Evolutionary conservation across 306 rosid species (phyloP).

Genomic region (Quercus glauca): DNA sequence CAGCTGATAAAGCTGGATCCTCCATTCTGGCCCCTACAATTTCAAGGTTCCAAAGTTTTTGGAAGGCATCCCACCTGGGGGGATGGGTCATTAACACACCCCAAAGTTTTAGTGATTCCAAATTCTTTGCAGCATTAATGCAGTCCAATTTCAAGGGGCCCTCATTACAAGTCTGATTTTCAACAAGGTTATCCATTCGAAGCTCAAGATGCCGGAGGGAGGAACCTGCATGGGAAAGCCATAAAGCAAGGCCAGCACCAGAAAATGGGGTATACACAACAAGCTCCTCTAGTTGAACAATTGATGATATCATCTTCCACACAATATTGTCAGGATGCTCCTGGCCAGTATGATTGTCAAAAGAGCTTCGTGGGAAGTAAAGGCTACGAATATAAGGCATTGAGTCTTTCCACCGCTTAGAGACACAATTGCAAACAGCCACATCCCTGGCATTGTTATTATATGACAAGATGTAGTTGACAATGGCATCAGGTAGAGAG

Average conservation of each 20-base stretch:
- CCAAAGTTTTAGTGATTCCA: slow-evolving; percentile 85
- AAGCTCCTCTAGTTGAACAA: slow-evolving; percentile 62
- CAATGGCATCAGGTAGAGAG: slow-evolving; percentile 72
- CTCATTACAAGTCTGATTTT: slow-evolving; percentile 40
- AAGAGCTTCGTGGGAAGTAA: slow-evolving; percentile 76
- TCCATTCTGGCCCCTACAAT: slow-evolving; percentile 80
- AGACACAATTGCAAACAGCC: slow-evolving; percentile 80
- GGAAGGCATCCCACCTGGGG: slow-evolving; percentile 77
- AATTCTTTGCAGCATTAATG: slow-evolving; percentile 52
- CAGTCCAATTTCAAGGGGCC: slow-evolving; percentile 71
- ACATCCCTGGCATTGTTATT: slow-evolving; percentile 70
- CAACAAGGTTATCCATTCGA: slow-evolving; percentile 75
- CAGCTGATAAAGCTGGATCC: slow-evolving; percentile 49
- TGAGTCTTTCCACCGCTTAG: slow-evolving; percentile 82
- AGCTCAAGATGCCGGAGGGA: slow-evolving; percentile 75
- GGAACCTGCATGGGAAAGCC: slow-evolving; percentile 56
- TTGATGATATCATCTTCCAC: slow-evolving; percentile 60
- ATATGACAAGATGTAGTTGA: slow-evolving; percentile 70
- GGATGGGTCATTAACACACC: slow-evolving; percentile 70
- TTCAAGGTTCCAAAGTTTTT: slow-evolving; percentile 71
- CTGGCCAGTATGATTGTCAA: slow-evolving; percentile 42
- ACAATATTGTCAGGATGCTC: slow-evolving; percentile 58
- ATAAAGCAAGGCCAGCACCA: slow-evolving; percentile 71
- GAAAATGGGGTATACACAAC: slow-evolving; percentile 81
- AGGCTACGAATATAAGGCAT: slow-evolving; percentile 57